These are phyloP conservation scores for Drechslerella dactyloides DNA, from an alignment of 2,329 filamentous ascomycete genomes.

Conservation along the genomic window DNA sequence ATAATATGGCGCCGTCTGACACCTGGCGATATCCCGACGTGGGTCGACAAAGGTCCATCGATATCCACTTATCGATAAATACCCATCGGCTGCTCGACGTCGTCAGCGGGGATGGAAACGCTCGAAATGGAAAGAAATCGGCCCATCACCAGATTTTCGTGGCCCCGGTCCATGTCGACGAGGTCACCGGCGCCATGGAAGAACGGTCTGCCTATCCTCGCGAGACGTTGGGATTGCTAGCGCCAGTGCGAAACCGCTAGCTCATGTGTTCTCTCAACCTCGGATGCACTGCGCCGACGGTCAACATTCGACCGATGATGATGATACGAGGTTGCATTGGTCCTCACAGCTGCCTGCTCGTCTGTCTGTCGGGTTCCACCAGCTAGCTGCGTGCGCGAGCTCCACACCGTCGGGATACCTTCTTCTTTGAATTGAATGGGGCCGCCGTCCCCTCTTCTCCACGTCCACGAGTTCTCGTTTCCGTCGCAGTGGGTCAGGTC, in stretches of 20 bases:
- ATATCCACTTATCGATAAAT: too few relatives aligned
- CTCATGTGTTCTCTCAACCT: too few relatives aligned
- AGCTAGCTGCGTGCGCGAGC: too few relatives aligned
- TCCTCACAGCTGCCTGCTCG: background rate
- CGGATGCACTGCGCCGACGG: too few relatives aligned
- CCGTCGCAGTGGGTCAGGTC: background rate
- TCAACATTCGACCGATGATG: background rate
- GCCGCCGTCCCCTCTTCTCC: conserved; percentile 1
- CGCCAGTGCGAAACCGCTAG: too few relatives aligned
- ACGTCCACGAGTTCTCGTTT: conserved; percentile 16
- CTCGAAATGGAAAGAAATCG: conserved; percentile 7
- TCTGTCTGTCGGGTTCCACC: background rate
- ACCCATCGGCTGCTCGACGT: too few relatives aligned
- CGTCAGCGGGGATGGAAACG: background rate
- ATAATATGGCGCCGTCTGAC: too few relatives aligned
- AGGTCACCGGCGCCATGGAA: conserved; percentile 47
- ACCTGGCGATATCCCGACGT: too few relatives aligned
- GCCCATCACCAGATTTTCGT: conserved; percentile 26
- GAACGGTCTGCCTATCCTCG: conserved; percentile 37
- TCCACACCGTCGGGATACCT: conserved; percentile 41
- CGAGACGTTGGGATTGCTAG: too few relatives aligned
- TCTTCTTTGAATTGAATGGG: conserved; percentile 12
- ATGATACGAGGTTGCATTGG: conserved; percentile 38
- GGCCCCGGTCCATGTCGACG: conserved; percentile 35
- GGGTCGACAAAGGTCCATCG: background rate